phyloP scores from a whole-genome alignment of 164 flowering plant species.

The Annona cherimola region DNA sequence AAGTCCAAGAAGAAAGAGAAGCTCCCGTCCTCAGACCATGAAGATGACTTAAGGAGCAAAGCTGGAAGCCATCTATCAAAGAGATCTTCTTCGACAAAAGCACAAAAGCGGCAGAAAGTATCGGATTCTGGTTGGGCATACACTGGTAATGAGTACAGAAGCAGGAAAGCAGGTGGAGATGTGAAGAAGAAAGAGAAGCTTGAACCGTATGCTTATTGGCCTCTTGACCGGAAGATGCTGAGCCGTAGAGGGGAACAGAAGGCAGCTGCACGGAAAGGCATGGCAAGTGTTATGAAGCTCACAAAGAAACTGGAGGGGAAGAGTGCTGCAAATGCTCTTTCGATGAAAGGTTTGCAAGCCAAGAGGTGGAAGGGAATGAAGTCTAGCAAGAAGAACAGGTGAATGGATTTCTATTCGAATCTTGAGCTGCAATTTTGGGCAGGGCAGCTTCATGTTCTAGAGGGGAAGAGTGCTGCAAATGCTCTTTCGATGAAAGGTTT shows the following conservation, averaged over 20 bases:
- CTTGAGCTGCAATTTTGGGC: neutral
- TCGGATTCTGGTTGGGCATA: slow-evolving; percentile 82
- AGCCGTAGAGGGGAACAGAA: slow-evolving; percentile 88
- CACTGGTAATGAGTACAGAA: slow-evolving; percentile 77
- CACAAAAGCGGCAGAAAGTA: slow-evolving; percentile 57
- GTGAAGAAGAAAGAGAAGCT: slow-evolving; percentile 88
- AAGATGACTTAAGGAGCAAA: slow-evolving; percentile 47
- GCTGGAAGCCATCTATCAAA: slow-evolving; percentile 36
- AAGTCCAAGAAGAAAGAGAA: slow-evolving; percentile 27
- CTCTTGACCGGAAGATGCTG: slow-evolving; percentile 96
- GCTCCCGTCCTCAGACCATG: slow-evolving; percentile 22
- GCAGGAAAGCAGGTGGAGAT: slow-evolving; percentile 91
- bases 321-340: slow-evolving; percentile 65
- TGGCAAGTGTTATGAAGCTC: slow-evolving; percentile 81
- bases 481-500: slow-evolving; percentile 47
- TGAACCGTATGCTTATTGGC: slow-evolving; percentile 99
- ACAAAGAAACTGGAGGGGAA: slow-evolving; percentile 84
- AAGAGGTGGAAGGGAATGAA: slow-evolving; percentile 34
- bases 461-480: slow-evolving; percentile 74
- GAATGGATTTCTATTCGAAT: neutral
- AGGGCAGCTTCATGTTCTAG: slow-evolving; percentile 22
- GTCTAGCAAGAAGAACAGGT: slow-evolving; percentile 1
- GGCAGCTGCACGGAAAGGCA: slow-evolving; percentile 81
- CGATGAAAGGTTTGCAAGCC: slow-evolving; percentile 31
- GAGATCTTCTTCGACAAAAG: slow-evolving; percentile 26